These are phyloP conservation scores for Ophiostoma sp. DNA, from an alignment of 2,329 filamentous ascomycete genomes.

Conservation along the genomic window DNA sequence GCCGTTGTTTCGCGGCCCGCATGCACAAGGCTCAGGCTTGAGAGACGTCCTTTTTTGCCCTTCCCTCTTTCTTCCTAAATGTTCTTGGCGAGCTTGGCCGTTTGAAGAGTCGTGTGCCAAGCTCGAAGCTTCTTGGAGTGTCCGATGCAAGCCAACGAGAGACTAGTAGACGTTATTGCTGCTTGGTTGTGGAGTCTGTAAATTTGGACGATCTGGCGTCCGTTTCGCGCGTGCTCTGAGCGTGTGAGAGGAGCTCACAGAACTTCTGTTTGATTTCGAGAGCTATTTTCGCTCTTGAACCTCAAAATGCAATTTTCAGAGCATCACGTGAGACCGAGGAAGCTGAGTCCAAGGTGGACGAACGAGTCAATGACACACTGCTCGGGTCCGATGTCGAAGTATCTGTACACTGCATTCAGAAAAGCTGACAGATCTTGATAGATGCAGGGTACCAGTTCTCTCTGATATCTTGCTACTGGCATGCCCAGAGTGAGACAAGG, in stretches of 20 bases:
- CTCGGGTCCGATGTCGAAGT: neutral
- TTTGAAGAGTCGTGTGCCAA: slow-evolving; percentile 1
- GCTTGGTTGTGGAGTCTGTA: slow-evolving; percentile 3
- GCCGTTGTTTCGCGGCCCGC: neutral
- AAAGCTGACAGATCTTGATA: neutral
- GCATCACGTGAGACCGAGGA: neutral
- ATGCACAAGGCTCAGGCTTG: neutral
- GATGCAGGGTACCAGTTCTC: neutral
- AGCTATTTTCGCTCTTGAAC: too few relatives aligned
- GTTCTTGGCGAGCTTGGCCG: neutral
- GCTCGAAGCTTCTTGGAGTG: neutral
- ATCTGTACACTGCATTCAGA: neutral
- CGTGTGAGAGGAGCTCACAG: neutral
- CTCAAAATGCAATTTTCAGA: neutral
- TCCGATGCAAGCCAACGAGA: neutral
- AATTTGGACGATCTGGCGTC: neutral
- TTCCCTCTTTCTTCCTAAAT: too few relatives aligned
- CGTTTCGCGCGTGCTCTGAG: neutral
- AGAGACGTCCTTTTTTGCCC: neutral
- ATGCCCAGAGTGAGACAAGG: neutral
- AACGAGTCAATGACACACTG: neutral
- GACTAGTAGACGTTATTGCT: neutral
- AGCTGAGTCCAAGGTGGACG: neutral
- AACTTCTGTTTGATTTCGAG: neutral
- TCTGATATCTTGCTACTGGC: neutral